These are phyloP conservation scores for Galeopsis tetrahit DNA, from an alignment of 257 asterid species.

Conservation along the genomic window DNA sequence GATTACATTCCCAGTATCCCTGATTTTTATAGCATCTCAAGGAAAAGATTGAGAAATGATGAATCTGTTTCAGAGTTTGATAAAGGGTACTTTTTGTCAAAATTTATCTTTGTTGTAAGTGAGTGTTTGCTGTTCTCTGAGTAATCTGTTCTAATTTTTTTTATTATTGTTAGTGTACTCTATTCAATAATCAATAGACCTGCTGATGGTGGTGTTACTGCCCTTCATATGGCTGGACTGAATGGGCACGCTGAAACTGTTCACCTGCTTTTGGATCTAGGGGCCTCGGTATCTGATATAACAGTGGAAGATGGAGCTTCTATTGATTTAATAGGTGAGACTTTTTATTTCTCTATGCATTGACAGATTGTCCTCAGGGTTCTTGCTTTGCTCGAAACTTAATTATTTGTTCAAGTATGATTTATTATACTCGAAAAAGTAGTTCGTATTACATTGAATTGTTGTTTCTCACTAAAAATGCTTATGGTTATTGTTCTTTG, in stretches of 20 bases:
- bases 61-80: conserved; percentile 55
- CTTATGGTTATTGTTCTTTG: neutral
- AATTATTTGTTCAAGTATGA: neutral
- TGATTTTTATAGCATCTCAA: conserved; percentile 47
- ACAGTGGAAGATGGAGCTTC: conserved; percentile 81
- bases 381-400: neutral
- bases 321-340: conserved; percentile 74
- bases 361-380: neutral
- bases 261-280: conserved; percentile 77
- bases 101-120: neutral
- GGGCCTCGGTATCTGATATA: conserved; percentile 60
- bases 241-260: conserved; percentile 81
- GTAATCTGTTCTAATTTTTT: neutral
- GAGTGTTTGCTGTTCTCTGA: neutral
- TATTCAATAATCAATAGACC: conserved; percentile 65
- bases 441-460: neutral
- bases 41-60: conserved; percentile 42
- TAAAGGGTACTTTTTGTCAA: conserved; percentile 43
- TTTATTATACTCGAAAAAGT: neutral
- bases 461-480: conserved; percentile 6
- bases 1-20: conserved; percentile 79
- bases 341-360: conserved; percentile 1
- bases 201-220: conserved; percentile 89
- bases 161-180: conserved; percentile 53
- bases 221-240: conserved; percentile 92